phyloP scores from a whole-genome alignment of 2,329 filamentous ascomycete genomes.

The Ophiocordyceps camponoti-saundersi region DNA sequence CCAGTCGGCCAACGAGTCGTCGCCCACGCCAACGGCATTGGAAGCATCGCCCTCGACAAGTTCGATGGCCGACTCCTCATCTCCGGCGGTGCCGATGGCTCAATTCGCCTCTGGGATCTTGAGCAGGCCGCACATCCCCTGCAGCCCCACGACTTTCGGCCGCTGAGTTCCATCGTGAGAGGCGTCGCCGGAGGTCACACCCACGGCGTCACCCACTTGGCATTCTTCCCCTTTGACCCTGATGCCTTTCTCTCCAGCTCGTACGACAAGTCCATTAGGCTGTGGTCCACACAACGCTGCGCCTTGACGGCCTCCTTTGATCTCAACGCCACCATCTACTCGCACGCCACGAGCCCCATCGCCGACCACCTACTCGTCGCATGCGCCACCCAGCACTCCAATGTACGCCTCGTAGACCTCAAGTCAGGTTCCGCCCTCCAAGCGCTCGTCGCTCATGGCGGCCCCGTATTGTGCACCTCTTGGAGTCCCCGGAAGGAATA shows the following conservation, averaged over 20 bases:
- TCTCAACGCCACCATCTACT: constrained; percentile 52
- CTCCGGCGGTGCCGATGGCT: constrained; percentile 73
- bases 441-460: constrained; percentile 50
- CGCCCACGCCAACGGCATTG: constrained; percentile 68
- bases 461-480: constrained; percentile 48
- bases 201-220: constrained; percentile 59
- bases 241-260: constrained; percentile 61
- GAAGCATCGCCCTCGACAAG: constrained; percentile 61
- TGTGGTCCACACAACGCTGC: constrained; percentile 52
- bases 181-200: constrained; percentile 30
- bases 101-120: constrained; percentile 76
- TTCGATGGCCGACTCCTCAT: constrained; percentile 64
- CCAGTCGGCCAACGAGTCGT: constrained; percentile 21
- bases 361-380: constrained; percentile 64
- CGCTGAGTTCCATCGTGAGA: constrained; percentile 32
- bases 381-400: constrained; percentile 72
- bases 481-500: constrained; percentile 77
- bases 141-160: constrained; percentile 30
- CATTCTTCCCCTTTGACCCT: constrained; percentile 64
- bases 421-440: constrained; percentile 61
- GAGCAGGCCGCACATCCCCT: constrained; percentile 36
- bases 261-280: constrained; percentile 61
- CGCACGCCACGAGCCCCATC: constrained; percentile 61
- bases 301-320: constrained; percentile 48
- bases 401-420: constrained; percentile 72